Evolutionary conservation across 1,139 yeast species (phyloP).

Genomic region (Geotrichum candidum): DNA sequence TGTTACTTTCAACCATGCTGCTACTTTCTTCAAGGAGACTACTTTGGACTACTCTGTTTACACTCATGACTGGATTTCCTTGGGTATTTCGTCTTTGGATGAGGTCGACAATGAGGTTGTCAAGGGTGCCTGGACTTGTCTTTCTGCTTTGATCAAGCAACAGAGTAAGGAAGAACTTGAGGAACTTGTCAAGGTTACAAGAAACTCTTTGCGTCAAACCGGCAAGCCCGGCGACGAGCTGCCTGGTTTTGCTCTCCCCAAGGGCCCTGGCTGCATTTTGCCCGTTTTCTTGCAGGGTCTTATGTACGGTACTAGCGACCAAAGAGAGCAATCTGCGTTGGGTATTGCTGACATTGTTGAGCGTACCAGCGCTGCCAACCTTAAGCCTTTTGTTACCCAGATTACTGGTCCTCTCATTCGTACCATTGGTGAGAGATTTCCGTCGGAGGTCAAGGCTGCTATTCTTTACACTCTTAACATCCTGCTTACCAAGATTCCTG

Average conservation of each 20-base stretch:
- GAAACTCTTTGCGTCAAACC: conserved; percentile 62
- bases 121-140: conserved; percentile 60
- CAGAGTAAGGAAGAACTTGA: conserved; percentile 62
- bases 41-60: conserved; percentile 66
- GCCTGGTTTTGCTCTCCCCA: conserved; percentile 71
- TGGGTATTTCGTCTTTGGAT: conserved; percentile 66
- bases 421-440: conserved; percentile 93
- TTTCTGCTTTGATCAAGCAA: conserved; percentile 59
- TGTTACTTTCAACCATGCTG: conserved; percentile 62
- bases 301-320: conserved; percentile 84
- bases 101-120: conserved; percentile 64
- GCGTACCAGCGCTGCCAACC: conserved; percentile 72
- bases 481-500: conserved; percentile 77
- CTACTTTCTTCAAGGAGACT: conserved; percentile 61
- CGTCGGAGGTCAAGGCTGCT: conserved; percentile 86
- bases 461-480: conserved; percentile 78
- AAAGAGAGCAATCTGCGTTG: conserved; percentile 78
- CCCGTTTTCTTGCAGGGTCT: conserved; percentile 93
- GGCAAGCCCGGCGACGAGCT: conserved; percentile 62
- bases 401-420: conserved; percentile 97
- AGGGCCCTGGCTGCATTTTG: conserved; percentile 80
- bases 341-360: conserved; percentile 86
- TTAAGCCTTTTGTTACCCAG: conserved; percentile 85
- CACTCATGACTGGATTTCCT: conserved; percentile 67
- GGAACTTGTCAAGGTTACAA: conserved; percentile 68